Percentiles rank a stretch among this genome's conserved stretches.
phyloP scores from a whole-genome alignment of 495 filamentous ascomycete species.

The Usnea hakonensis region DNA sequence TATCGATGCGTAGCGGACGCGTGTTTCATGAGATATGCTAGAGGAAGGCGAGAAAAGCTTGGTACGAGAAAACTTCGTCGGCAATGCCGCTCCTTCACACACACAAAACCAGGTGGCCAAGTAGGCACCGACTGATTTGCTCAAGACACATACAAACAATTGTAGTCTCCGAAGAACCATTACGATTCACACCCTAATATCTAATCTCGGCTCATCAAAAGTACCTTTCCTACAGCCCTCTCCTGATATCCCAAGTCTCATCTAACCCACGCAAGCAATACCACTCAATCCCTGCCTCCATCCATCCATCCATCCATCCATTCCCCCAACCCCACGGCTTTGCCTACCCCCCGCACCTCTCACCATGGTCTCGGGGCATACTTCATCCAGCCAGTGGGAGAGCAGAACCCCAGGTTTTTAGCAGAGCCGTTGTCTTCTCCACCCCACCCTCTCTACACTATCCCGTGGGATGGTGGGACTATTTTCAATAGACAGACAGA shows the following conservation, averaged over 20 bases:
- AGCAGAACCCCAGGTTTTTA: constrained; percentile 32
- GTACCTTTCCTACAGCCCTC: not conserved
- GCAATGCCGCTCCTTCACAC: not conserved
- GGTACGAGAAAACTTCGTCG: not conserved
- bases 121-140: not conserved
- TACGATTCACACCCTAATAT: not conserved
- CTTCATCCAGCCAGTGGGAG: constrained; percentile 34
- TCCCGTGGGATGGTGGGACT: constrained; percentile 27
- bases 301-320: too few relatives aligned
- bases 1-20: too few relatives aligned
- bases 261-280: not conserved
- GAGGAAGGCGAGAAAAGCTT: not conserved
- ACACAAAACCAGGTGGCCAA: not conserved
- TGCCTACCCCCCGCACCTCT: constrained; percentile 32
- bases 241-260: not conserved
- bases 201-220: not conserved
- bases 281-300: too few relatives aligned
- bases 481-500: constrained; percentile 31
- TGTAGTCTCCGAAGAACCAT: not conserved
- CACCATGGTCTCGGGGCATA: constrained; percentile 31
- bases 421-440: constrained; percentile 36
- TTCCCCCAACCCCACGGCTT: constrained; percentile 28
- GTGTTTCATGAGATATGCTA: not conserved
- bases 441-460: constrained; percentile 27
- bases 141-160: not conserved